A percentile compares a stretch with the other conserved stretches of the same genome.
Evolutionary conservation across 495 filamentous ascomycete genomes (phyloP).

Genomic region (Xylaria cubensis): DNA sequence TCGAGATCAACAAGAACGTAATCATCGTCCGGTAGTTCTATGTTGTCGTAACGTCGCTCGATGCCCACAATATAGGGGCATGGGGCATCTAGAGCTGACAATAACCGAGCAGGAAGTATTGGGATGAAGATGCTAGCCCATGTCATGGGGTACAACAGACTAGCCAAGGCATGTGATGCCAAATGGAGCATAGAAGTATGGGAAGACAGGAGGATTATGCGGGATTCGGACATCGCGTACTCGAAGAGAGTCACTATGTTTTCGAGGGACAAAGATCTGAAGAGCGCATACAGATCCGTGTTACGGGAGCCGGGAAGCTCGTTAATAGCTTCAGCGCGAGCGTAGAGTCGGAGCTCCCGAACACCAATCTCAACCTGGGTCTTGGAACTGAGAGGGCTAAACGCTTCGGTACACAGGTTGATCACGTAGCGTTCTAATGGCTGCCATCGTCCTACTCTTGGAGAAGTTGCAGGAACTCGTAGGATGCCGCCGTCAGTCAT

Average conservation of each 20-base stretch:
- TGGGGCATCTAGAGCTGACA: constrained; percentile 91
- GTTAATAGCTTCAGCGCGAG: constrained; percentile 90
- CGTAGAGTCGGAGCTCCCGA: constrained; percentile 88
- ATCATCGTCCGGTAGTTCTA: constrained; percentile 94
- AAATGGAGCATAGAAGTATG: constrained; percentile 97
- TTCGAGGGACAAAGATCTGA: constrained; percentile 83
- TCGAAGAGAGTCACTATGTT: constrained; percentile 94
- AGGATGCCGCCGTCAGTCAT: constrained; percentile 89
- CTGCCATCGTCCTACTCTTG: constrained; percentile 94
- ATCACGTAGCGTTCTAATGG: constrained; percentile 96
- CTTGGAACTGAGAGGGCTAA: constrained; percentile 87
- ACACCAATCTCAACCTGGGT: constrained; percentile 95
- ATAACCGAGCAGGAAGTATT: constrained; percentile 82
- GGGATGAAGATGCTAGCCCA: constrained; percentile 96
- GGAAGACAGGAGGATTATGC: constrained; percentile 94
- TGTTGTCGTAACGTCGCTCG: constrained; percentile 89
- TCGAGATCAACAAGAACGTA: constrained; percentile 95
- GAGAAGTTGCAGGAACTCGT: constrained; percentile 84
- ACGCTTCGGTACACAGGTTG: constrained; percentile 95
- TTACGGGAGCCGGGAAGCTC: constrained; percentile 92
- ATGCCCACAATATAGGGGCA: constrained; percentile 98
- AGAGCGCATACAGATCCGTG: constrained; percentile 92
- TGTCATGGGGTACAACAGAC: constrained; percentile 85
- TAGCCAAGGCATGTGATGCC: constrained; percentile 80
- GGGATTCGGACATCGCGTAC: constrained; percentile 89